Conservation (phyloP, 352 stramenopile genomes). For the Globisporangium acanthophoron region DNA sequence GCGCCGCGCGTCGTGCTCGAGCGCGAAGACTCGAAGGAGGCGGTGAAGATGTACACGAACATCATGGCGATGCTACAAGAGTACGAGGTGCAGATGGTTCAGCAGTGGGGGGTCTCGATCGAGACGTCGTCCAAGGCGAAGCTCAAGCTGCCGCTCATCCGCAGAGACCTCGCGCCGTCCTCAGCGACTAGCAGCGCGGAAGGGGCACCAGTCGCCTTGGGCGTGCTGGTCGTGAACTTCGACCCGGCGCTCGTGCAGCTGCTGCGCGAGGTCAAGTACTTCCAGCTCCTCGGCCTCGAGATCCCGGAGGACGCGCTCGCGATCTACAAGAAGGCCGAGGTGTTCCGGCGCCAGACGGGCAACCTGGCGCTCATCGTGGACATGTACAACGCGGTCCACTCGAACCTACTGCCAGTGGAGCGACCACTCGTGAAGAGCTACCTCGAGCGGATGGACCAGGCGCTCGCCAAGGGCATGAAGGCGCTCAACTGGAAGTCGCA, state of each 20-base stretch:
- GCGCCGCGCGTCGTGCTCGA: constrained; percentile 77
- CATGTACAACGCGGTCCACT: constrained; percentile 91
- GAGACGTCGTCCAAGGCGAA: constrained; percentile 80
- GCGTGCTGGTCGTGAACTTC: constrained; percentile 86
- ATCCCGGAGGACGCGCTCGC: constrained; percentile 87
- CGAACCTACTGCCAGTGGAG: constrained; percentile 85
- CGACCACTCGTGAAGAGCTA: constrained; percentile 83
- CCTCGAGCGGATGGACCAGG: constrained; percentile 89
- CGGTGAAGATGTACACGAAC: constrained; percentile 88
- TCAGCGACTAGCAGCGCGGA: neutral
- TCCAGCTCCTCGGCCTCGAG: constrained; percentile 84
- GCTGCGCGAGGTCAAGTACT: constrained; percentile 93
- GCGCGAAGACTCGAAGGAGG: constrained; percentile 86
- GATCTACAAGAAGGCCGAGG: constrained; percentile 90
- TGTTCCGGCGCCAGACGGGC: constrained; percentile 88
- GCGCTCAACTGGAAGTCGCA: constrained; percentile 92
- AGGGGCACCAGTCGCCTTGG: constrained; percentile 13
- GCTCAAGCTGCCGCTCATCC: constrained; percentile 84
- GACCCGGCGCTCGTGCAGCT: constrained; percentile 87
- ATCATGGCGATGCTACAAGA: constrained; percentile 80
- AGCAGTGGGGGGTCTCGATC: constrained; percentile 76
- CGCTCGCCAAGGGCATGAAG: constrained; percentile 85
- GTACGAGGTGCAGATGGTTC: constrained; percentile 78
- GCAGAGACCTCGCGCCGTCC: constrained; percentile 25
- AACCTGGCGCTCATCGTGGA: constrained; percentile 92